Percentiles rank a stretch among this genome's conserved stretches.
These are phyloP conservation scores for Trichoderma gamsii DNA, from an alignment of 495 filamentous ascomycete genomes.

Conservation along the genomic window DNA sequence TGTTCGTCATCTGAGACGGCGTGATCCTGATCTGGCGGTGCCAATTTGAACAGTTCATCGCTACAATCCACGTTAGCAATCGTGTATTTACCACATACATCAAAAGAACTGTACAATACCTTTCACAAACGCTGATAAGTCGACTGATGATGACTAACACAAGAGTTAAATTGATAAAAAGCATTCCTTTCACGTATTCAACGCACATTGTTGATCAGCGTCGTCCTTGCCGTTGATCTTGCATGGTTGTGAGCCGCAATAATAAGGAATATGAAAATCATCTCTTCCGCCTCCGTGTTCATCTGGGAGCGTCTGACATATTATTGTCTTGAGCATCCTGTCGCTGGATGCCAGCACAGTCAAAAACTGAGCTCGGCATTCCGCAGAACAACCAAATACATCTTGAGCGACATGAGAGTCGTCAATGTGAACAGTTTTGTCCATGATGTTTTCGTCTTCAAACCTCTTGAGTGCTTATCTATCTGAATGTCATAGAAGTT, in stretches of 20 bases:
- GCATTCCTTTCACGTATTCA: neutral
- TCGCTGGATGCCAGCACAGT: neutral
- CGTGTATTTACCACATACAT: neutral
- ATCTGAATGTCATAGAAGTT: neutral
- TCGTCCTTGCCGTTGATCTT: conserved; percentile 30
- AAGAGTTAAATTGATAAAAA: conserved; percentile 24
- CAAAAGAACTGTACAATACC: conserved; percentile 28
- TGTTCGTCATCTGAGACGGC: neutral
- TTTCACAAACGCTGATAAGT: conserved; percentile 44
- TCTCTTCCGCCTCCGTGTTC: neutral
- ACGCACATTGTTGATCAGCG: conserved; percentile 41
- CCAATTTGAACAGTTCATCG: conserved; percentile 33
- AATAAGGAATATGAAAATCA: conserved; percentile 37
- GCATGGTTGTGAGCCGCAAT: conserved; percentile 40
- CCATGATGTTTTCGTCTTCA: neutral
- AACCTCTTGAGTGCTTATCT: neutral
- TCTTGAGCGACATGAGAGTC: neutral
- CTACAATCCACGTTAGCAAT: conserved; percentile 21
- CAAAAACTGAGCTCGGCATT: neutral
- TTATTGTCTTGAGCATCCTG: neutral
- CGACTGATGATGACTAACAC: conserved; percentile 35
- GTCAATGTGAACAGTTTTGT: neutral
- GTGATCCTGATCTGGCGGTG: conserved; percentile 26
- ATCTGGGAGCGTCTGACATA: conserved; percentile 14
- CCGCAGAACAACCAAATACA: neutral